These are phyloP conservation scores for Candida boidinii DNA, from an alignment of 805 yeast species.

Conservation along the genomic window DNA sequence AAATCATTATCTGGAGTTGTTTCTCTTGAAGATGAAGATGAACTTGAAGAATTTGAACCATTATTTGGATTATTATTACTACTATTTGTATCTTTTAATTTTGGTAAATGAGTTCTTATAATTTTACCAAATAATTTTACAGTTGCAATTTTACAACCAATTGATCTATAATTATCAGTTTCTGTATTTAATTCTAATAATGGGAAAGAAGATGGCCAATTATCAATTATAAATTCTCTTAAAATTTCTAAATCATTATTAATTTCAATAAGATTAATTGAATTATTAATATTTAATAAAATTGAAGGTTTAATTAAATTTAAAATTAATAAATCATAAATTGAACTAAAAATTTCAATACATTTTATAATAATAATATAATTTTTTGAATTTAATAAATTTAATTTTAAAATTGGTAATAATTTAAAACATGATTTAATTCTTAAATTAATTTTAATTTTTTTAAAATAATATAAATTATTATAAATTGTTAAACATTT, in stretches of 20 bases:
- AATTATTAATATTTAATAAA: too few relatives aligned
- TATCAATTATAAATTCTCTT: conserved; percentile 48
- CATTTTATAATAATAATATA: conserved; percentile 15
- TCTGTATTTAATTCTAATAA: conserved; percentile 40
- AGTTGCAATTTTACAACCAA: conserved; percentile 59
- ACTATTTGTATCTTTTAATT: conserved; percentile 23
- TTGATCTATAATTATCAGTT: conserved; percentile 38
- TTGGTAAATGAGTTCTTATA: conserved; percentile 44
- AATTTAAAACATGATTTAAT: conserved; percentile 12
- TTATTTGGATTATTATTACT: conserved; percentile 1
- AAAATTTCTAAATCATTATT: conserved; percentile 40
- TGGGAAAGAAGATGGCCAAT: conserved; percentile 55
- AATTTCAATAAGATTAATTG: too few relatives aligned
- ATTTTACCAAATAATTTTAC: conserved; percentile 62
- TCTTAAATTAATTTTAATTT: conserved; percentile 13
- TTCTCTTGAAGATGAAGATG: not conserved
- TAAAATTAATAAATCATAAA: conserved; percentile 35
- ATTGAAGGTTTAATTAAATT: conserved; percentile 40
- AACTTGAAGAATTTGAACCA: not conserved
- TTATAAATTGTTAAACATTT: conserved; percentile 18
- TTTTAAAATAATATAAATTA: conserved; percentile 15
- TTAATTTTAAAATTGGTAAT: conserved; percentile 7
- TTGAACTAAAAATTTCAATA: conserved; percentile 29
- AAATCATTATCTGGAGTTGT: too few relatives aligned
- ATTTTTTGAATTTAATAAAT: conserved; percentile 5